Conservation (phyloP, 345 rosid genomes). For the Sonneratia caseolaris region DNA sequence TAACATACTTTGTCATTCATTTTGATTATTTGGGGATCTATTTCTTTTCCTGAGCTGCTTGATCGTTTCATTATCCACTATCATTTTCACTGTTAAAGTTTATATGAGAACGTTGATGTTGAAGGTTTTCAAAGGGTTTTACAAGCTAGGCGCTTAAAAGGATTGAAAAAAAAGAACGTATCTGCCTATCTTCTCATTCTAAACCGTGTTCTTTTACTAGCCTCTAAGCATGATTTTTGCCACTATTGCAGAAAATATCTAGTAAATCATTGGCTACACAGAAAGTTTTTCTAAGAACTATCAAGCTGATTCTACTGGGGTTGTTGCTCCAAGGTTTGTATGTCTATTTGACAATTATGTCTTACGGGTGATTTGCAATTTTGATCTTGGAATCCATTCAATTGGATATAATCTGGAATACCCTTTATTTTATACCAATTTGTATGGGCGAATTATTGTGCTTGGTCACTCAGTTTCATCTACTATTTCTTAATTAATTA, state of each 20-base stretch:
- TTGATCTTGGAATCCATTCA: background rate
- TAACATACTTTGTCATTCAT: no score
- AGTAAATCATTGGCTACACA: conserved; percentile 31
- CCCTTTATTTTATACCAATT: no score
- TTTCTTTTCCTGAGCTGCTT: no score
- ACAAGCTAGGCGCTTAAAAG: background rate
- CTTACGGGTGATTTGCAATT: background rate
- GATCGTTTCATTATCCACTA: background rate
- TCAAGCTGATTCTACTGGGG: conserved; percentile 40
- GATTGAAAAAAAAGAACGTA: background rate
- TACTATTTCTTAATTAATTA: background rate
- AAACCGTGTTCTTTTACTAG: background rate
- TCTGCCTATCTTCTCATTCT: background rate
- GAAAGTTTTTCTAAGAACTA: conserved; percentile 34
- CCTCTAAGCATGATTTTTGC: conserved; percentile 3
- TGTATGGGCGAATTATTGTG: background rate
- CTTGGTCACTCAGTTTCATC: background rate
- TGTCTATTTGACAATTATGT: background rate
- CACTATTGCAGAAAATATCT: conserved; percentile 30
- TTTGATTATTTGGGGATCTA: no score
- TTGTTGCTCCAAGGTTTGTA: conserved; percentile 43
- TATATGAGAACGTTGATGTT: background rate
- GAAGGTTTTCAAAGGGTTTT: background rate
- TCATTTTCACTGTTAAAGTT: background rate
- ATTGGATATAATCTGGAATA: background rate